Evolutionary conservation across 495 filamentous ascomycete species (phyloP).

Genomic region (Aspergillus baeticus): DNA sequence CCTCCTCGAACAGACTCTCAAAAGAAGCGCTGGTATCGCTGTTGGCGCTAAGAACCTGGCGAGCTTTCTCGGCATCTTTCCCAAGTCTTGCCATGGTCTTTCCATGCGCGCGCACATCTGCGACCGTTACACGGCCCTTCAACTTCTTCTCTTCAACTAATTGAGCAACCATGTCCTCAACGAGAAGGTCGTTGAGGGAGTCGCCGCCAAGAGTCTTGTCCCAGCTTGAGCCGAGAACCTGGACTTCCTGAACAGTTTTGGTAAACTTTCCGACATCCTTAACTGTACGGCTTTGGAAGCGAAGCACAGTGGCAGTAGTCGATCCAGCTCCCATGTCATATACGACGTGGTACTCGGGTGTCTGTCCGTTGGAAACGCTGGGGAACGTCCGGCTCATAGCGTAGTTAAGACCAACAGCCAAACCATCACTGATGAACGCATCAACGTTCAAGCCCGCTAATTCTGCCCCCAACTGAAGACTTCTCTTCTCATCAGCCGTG

Average conservation of each 20-base stretch:
- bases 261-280: constrained; percentile 94
- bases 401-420: constrained; percentile 93
- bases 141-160: constrained; percentile 70
- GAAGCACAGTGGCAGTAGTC: constrained; percentile 90
- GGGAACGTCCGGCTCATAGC: constrained; percentile 89
- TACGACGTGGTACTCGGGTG: constrained; percentile 88
- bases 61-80: constrained; percentile 84
- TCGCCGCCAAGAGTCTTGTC: constrained; percentile 90
- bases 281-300: constrained; percentile 82
- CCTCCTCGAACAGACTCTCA: constrained; percentile 79
- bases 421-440: constrained; percentile 81
- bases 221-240: constrained; percentile 83
- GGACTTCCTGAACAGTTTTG: constrained; percentile 93
- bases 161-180: constrained; percentile 81
- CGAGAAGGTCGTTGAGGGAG: constrained; percentile 78
- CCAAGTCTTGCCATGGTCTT: constrained; percentile 82
- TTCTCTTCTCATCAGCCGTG: constrained; percentile 82
- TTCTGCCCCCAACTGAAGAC: constrained; percentile 74
- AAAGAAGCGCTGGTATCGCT: constrained; percentile 75
- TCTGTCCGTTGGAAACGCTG: constrained; percentile 75
- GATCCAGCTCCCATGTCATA: constrained; percentile 98
- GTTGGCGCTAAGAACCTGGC: constrained; percentile 94
- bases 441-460: constrained; percentile 85
- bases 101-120: constrained; percentile 69
- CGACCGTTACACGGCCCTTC: constrained; percentile 61